Conservation (phyloP, 306 rosid species). For the Malus orientalis region DNA sequence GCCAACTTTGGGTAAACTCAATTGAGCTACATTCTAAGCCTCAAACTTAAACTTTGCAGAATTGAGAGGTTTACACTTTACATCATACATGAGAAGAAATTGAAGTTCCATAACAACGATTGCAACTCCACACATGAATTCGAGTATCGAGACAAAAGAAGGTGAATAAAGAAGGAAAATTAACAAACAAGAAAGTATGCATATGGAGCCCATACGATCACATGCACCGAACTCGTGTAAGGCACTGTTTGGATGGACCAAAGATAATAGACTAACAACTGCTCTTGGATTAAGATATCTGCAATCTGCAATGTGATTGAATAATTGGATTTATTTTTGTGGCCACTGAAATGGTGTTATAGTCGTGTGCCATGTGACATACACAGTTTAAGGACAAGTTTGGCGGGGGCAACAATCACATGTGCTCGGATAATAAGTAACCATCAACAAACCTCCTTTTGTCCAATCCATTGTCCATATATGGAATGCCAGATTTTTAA, state of each 20-base stretch:
- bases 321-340: background rate
- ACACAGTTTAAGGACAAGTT: slow-evolving; percentile 14
- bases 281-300: background rate
- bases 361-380: slow-evolving; percentile 18
- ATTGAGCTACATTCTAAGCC: background rate
- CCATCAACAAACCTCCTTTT: background rate
- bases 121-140: background rate
- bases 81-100: background rate
- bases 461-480: background rate
- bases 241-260: background rate
- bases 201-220: slow-evolving; percentile 3
- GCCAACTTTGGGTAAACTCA: no score
- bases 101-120: background rate
- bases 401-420: slow-evolving; percentile 28
- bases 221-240: slow-evolving; percentile 12
- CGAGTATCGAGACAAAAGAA: background rate
- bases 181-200: background rate
- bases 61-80: no score
- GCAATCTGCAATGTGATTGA: background rate
- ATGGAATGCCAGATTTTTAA: background rate
- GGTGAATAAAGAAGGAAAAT: background rate
- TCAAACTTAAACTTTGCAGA: background rate
- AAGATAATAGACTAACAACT: background rate
- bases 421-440: background rate
- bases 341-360: slow-evolving; percentile 4